Evolutionary conservation across 306 rosid genomes (phyloP).

Genomic region (Prunus kanzakura): DNA sequence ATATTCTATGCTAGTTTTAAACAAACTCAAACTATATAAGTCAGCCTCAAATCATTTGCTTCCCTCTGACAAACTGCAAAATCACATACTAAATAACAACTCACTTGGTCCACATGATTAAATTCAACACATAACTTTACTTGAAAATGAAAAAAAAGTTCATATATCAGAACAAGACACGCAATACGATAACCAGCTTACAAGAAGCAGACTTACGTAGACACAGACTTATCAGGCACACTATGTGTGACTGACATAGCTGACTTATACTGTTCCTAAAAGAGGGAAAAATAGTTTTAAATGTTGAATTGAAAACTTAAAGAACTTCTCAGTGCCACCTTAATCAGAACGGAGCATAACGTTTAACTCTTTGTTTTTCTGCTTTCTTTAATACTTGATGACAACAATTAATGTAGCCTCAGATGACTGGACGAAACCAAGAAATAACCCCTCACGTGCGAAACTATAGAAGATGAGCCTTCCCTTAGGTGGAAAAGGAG

Average conservation of each 20-base stretch:
- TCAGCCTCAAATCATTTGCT: slow-evolving; percentile 12
- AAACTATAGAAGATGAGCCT: no score
- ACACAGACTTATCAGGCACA: not conserved
- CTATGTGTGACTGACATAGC: not conserved
- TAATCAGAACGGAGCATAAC: not conserved
- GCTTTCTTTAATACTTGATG: not conserved
- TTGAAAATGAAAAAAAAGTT: not conserved
- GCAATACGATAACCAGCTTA: not conserved
- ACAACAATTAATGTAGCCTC: not conserved
- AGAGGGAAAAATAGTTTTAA: not conserved
- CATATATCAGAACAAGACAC: not conserved
- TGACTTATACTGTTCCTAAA: not conserved
- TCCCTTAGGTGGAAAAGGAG: no score
- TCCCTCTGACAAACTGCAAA: not conserved
- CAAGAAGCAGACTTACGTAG: not conserved
- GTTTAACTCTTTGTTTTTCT: not conserved
- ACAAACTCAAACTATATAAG: not conserved
- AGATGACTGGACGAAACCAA: no score
- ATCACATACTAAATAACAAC: not conserved
- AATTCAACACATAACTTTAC: not conserved
- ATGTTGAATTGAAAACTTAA: not conserved
- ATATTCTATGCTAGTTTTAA: slow-evolving; percentile 23
- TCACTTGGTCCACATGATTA: not conserved
- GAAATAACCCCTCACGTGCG: no score
- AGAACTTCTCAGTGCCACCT: not conserved